phyloP scores from a whole-genome alignment of 345 rosid genomes.

The Citrus mangshanensis region DNA sequence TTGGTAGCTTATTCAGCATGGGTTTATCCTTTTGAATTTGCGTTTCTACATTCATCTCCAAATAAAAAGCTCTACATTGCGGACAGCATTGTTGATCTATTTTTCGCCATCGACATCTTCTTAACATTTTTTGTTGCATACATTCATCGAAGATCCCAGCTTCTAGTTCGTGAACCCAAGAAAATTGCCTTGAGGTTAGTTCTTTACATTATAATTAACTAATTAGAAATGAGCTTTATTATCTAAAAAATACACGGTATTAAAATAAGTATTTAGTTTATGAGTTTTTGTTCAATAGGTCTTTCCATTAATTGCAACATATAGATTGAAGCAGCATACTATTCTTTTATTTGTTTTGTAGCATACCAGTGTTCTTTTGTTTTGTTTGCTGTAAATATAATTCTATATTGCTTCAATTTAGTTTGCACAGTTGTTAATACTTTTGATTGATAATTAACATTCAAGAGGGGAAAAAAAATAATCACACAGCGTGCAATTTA shows the following conservation, averaged over 20 bases:
- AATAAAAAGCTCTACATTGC: slow-evolving; percentile 42
- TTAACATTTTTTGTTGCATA: slow-evolving; percentile 76
- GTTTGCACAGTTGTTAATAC: too few relatives aligned
- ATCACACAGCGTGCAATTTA: too few relatives aligned
- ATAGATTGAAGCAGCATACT: too few relatives aligned
- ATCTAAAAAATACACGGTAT: background rate
- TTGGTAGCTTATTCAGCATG: slow-evolving; percentile 83
- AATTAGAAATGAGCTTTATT: background rate
- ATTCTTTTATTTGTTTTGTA: too few relatives aligned
- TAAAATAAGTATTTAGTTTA: background rate
- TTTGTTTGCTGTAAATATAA: too few relatives aligned
- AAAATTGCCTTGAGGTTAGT: slow-evolving; percentile 69
- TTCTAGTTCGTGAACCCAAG: slow-evolving; percentile 55
- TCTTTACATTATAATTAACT: too few relatives aligned
- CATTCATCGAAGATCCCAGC: slow-evolving; percentile 65
- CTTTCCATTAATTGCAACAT: too few relatives aligned
- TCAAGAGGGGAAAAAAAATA: too few relatives aligned
- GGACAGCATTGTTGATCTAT: slow-evolving; percentile 74
- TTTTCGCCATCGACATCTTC: slow-evolving; percentile 75
- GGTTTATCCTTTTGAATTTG: slow-evolving; percentile 80
- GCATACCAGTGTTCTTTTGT: too few relatives aligned
- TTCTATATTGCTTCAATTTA: too few relatives aligned
- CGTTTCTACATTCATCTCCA: slow-evolving; percentile 52
- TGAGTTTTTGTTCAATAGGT: too few relatives aligned
- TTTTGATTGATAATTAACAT: too few relatives aligned